Conservation (phyloP, 2,329 filamentous ascomycete genomes). For the Alternaria hordeiaustralica region DNA sequence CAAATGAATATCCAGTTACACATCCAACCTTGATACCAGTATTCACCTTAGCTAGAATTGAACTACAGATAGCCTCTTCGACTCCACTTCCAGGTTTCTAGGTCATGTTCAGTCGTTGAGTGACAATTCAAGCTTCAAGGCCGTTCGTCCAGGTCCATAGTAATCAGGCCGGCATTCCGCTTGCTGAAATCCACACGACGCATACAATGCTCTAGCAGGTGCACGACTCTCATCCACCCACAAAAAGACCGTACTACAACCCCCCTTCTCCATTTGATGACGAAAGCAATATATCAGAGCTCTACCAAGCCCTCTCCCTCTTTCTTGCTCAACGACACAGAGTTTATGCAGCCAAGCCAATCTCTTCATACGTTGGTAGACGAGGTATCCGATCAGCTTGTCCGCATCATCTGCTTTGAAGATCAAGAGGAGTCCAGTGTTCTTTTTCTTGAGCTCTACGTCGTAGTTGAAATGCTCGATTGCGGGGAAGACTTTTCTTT, state of each 20-base stretch:
- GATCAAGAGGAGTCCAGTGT: conserved; percentile 52
- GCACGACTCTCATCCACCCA: conserved; percentile 60
- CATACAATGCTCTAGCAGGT: conserved; percentile 55
- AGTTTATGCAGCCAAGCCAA: conserved; percentile 60
- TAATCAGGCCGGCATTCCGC: conserved; percentile 56
- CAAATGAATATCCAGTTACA: conserved; percentile 33
- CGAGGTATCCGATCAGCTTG: conserved; percentile 53
- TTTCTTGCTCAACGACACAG: conserved; percentile 56
- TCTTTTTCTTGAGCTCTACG: conserved; percentile 57
- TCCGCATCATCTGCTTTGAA: conserved; percentile 21
- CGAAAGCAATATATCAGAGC: conserved; percentile 54
- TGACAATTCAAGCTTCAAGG: conserved; percentile 34
- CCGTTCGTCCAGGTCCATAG: conserved; percentile 58
- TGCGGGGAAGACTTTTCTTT: conserved; percentile 59
- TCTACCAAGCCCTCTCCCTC: conserved; percentile 56
- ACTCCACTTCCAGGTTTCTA: neutral
- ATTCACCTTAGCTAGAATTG: conserved; percentile 11
- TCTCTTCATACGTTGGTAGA: conserved; percentile 33
- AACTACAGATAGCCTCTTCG: conserved; percentile 18
- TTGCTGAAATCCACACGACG: conserved; percentile 54
- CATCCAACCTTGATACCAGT: conserved; percentile 18
- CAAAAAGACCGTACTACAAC: conserved; percentile 56
- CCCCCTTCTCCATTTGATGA: conserved; percentile 52
- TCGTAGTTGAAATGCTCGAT: conserved; percentile 59
- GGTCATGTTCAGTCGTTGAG: conserved; percentile 20